These are phyloP conservation scores for Boletales sp. DNA, from an alignment of 768 basidiomycete genomes.

Conservation along the genomic window DNA sequence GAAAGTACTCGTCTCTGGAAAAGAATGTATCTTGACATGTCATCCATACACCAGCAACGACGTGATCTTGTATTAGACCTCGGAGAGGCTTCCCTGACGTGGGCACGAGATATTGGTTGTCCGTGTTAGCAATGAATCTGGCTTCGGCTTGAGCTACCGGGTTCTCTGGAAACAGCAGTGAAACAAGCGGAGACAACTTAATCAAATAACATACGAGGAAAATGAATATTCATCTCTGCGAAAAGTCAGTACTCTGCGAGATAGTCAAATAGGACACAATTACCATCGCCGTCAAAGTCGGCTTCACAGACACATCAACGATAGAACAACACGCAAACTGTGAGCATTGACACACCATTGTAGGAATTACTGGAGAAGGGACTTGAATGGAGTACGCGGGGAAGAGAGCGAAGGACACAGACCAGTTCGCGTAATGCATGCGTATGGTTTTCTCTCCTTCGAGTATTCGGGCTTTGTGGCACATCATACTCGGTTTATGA, in stretches of 20 bases:
- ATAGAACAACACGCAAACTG: conserved; percentile 1
- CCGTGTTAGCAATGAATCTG: conserved; percentile 91
- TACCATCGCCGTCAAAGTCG: conserved; percentile 92
- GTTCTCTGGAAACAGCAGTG: conserved; percentile 58
- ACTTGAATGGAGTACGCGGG: conserved; percentile 11
- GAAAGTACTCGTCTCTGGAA: conserved; percentile 92
- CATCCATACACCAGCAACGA: conserved; percentile 99
- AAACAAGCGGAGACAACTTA: neutral
- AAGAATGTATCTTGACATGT: conserved; percentile 95
- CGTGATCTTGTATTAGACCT: conserved; percentile 97
- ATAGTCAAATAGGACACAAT: conserved; percentile 18
- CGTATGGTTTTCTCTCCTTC: conserved; percentile 98
- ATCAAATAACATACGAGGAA: conserved; percentile 69
- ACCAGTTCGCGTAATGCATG: conserved; percentile 99
- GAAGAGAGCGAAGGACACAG: conserved; percentile 24
- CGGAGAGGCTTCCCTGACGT: conserved; percentile 97
- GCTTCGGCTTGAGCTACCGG: conserved; percentile 95
- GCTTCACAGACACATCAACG: conserved; percentile 39
- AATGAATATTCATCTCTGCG: conserved; percentile 99
- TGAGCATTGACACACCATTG: conserved; percentile 59
- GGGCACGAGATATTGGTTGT: conserved; percentile 98
- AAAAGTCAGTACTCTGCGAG: conserved; percentile 2
- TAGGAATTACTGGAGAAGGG: conserved; percentile 78
- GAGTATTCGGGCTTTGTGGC: conserved; percentile 86
- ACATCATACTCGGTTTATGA: conserved; percentile 99